Conservation (phyloP, 768 basidiomycete species). For the Lyophyllum decastes region DNA sequence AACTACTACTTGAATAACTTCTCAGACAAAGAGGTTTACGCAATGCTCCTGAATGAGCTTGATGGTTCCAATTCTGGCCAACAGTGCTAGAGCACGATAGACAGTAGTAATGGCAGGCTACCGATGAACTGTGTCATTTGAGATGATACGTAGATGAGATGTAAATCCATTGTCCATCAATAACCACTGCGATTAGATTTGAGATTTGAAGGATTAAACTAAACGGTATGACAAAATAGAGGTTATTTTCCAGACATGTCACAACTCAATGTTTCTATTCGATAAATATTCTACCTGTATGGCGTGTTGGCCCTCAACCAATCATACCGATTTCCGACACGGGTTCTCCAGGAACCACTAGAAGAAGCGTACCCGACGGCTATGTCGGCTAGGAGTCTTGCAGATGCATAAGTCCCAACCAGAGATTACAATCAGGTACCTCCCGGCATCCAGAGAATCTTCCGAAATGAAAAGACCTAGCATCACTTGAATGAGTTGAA, state of each 20-base stretch:
- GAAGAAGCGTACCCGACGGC: neutral
- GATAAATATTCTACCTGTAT: neutral
- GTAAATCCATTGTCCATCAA: no score
- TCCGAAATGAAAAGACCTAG: no score
- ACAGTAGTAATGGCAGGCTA: neutral
- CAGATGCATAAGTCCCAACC: no score
- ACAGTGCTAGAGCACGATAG: neutral
- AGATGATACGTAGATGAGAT: no score
- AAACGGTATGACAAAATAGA: neutral
- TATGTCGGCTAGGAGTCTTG: neutral
- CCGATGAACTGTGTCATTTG: no score
- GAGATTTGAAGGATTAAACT: neutral
- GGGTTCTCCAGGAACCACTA: neutral
- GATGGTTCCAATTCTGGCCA: neutral
- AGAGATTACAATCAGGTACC: no score
- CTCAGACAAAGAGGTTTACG: constrained; percentile 1
- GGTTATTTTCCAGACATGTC: neutral
- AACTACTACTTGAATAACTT: constrained; percentile 1
- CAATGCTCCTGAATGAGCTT: neutral
- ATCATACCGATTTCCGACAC: neutral
- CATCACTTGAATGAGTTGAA: no score
- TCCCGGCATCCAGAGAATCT: no score
- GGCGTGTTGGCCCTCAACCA: neutral
- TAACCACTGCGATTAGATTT: neutral
- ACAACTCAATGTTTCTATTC: neutral